A percentile compares a stretch with the other conserved stretches of the same genome.
Conservation (phyloP, 192 early-diverging fungal genomes). For the Umbelopsis isabellina region DNA sequence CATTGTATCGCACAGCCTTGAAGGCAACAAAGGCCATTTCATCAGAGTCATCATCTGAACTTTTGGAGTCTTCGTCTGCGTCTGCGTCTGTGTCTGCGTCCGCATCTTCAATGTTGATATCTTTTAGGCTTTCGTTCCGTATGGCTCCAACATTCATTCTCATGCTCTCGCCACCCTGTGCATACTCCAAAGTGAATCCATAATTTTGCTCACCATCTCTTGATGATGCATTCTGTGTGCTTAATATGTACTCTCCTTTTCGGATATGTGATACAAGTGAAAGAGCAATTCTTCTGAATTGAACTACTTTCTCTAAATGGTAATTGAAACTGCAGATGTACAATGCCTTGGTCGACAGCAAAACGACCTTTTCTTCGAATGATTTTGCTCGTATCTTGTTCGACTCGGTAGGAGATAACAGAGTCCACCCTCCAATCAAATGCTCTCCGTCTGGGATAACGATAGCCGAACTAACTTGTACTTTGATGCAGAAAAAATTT, state of each 20-base stretch:
- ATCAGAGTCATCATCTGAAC: constrained; percentile 3
- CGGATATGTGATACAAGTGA: constrained; percentile 57
- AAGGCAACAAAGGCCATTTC: constrained; percentile 36
- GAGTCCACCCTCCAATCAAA: constrained; percentile 63
- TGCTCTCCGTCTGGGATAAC: constrained; percentile 69
- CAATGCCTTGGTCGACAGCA: constrained; percentile 64
- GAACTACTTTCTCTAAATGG: constrained; percentile 66
- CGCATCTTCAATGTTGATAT: constrained; percentile 31
- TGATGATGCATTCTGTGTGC: constrained; percentile 38
- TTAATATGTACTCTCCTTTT: constrained; percentile 57
- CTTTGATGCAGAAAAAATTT: constrained; percentile 17
- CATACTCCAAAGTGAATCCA: constrained; percentile 53
- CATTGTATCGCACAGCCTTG: constrained; percentile 46
- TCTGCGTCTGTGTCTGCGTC: background rate
- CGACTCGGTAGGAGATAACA: constrained; percentile 58
- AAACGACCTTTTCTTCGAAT: constrained; percentile 68
- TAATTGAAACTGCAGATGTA: constrained; percentile 75
- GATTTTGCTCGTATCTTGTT: constrained; percentile 44
- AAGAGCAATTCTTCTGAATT: constrained; percentile 64
- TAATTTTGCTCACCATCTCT: constrained; percentile 50
- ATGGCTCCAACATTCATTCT: constrained; percentile 57
- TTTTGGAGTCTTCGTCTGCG: background rate
- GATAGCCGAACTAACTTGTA: constrained; percentile 59
- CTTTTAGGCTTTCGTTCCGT: constrained; percentile 40
- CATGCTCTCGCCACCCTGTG: constrained; percentile 47